Evolutionary conservation across 106 monocot species (phyloP), one percentile per base, ranked within the genome.

Genomic region (Dactylorhiza incarnata): DNA sequence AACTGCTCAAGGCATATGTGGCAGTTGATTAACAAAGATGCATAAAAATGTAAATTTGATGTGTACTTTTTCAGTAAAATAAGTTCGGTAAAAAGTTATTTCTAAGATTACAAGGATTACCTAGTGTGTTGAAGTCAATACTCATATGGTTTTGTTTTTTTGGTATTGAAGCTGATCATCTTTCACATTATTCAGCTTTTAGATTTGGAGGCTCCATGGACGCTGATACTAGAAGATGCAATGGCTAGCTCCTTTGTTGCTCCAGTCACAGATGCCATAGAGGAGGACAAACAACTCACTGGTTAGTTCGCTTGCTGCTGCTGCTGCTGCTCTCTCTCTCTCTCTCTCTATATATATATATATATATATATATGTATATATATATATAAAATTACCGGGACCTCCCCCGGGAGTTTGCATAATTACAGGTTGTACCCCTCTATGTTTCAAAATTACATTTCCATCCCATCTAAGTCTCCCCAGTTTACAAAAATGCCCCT

Each of bases 221-320:
- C 94, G 78, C 83, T 99, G 72, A 89, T 94, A 8, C 79, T 99
- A 52, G 97, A 99, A 78, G 97, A 99, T 85, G 91, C 87, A 53
- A 46, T 99, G 78, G 84, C 97, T 11, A 88, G 87, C 79, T 99
- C 97, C 16, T 99, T 99, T 81, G 72, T 99, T 77, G 81, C 91
- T 16, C 91, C 91, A 19, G 62, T 54, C 16, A 83, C 87, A 7
- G 94, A 94, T 77, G 46, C 87, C 14, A 76, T 99, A 7, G 89
- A 89, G 81, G 94, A 99, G 68, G 97, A 99, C 82, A 80, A 74
- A 53, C 94, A 88, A 48, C 84, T 99, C 63, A 53, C 68, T 9
- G 65, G 97, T 99, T 85, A 74, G 91, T 81, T 82, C 49, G 14
- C 67, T 59, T 0, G 3, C 0, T 65, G 9, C 71, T 12, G 4